Conservation (phyloP, 345 rosid genomes). For the Populus davidiana region DNA sequence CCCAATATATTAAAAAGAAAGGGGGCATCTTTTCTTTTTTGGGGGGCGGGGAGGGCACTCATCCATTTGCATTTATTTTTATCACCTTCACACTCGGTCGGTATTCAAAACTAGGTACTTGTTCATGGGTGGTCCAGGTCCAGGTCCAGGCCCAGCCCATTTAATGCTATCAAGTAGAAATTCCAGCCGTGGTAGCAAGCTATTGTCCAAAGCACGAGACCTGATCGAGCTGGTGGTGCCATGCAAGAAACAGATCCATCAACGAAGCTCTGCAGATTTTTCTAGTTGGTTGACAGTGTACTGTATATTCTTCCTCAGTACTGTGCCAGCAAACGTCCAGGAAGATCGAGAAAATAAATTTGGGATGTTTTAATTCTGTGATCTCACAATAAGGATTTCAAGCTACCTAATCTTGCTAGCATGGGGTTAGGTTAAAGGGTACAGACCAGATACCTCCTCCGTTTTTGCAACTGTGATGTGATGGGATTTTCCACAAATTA, state of each 20-base stretch:
- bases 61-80: constrained; percentile 1
- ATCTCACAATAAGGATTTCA: not conserved
- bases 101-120: not conserved
- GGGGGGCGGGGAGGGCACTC: constrained; percentile 23
- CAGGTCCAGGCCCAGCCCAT: constrained; percentile 40
- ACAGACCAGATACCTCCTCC: not conserved
- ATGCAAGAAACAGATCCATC: not conserved
- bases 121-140: constrained; percentile 27
- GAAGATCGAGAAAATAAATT: not conserved
- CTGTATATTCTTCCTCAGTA: not conserved
- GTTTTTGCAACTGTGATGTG: not conserved
- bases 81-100: not conserved
- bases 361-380: not conserved
- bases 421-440: not conserved
- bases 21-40: not conserved
- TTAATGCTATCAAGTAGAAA: constrained; percentile 5
- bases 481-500: not conserved
- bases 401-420: not conserved
- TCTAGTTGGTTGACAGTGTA: not conserved
- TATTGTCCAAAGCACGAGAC: not conserved
- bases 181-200: constrained; percentile 16
- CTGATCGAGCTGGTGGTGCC: not conserved
- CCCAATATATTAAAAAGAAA: not conserved
- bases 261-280: not conserved
- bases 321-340: not conserved